Conservation (phyloP, 176 grass and related monocot species). For the Triticum turgidum region DNA sequence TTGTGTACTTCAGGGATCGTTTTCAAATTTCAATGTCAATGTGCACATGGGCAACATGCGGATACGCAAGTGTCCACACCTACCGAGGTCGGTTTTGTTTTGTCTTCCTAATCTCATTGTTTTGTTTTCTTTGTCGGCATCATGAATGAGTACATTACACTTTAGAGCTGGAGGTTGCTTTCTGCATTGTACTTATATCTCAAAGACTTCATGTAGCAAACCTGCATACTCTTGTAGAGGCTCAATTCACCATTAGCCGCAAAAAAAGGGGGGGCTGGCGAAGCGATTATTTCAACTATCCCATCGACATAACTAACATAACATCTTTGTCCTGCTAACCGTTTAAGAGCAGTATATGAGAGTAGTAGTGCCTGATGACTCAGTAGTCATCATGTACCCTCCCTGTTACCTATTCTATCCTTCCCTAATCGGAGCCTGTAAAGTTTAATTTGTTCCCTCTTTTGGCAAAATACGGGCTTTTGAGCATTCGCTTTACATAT, state of each 20-base stretch:
- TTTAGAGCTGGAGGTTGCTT: neutral
- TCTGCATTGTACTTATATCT: neutral
- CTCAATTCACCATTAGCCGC: neutral
- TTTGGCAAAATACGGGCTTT: neutral
- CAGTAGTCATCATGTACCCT: neutral
- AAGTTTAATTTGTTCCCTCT: neutral
- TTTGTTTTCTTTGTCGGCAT: neutral
- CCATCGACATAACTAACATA: neutral
- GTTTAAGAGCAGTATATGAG: neutral
- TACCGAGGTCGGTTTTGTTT: neutral
- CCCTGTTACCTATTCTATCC: neutral
- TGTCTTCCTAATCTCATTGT: neutral
- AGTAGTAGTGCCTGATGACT: neutral
- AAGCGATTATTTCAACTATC: neutral
- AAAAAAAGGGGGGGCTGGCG: neutral
- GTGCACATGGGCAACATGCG: neutral
- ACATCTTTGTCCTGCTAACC: neutral
- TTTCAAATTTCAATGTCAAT: neutral
- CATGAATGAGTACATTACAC: neutral
- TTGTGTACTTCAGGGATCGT: neutral
- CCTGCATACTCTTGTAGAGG: neutral
- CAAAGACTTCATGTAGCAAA: neutral
- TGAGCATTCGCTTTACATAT: neutral
- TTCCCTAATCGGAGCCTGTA: neutral
- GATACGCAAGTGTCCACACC: neutral